A percentile compares a stretch with the other conserved stretches of the same genome.
Conservation (phyloP, 2,329 filamentous ascomycete genomes). For the Reticulascus tulasneorum region DNA sequence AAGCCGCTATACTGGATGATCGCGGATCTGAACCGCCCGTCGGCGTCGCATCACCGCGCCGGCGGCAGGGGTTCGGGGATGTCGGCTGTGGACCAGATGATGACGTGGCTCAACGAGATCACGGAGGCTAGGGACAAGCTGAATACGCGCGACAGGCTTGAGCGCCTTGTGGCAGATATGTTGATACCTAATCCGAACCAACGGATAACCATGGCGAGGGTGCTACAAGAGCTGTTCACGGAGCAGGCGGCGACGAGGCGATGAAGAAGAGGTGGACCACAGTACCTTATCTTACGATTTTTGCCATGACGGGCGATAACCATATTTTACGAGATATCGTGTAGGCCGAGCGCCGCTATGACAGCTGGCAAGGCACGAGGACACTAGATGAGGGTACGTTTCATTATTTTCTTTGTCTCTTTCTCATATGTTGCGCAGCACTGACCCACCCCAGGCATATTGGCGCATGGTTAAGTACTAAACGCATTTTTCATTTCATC, state of each 20-base stretch:
- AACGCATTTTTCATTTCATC: too few species aligned
- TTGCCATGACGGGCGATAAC: too few species aligned
- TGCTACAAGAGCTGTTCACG: conserved; percentile 39
- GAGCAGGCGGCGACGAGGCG: conserved; percentile 9
- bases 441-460: too few species aligned
- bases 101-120: conserved; percentile 52
- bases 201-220: conserved; percentile 50
- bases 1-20: conserved; percentile 56
- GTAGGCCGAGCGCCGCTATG: too few species aligned
- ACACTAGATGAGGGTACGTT: too few species aligned
- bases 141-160: conserved; percentile 42
- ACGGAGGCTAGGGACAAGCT: conserved; percentile 43
- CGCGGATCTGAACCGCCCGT: conserved; percentile 47
- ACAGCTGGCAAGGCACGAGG: too few species aligned
- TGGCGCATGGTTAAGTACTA: not conserved
- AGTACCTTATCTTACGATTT: too few species aligned
- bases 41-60: conserved; percentile 9
- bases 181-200: conserved; percentile 45
- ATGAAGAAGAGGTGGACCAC: too few species aligned
- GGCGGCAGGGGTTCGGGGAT: not conserved
- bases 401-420: not conserved
- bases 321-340: too few species aligned
- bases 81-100: conserved; percentile 49
- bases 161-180: conserved; percentile 52
- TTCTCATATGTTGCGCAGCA: not conserved